A percentile compares a stretch with the other conserved stretches of the same genome.
Evolutionary conservation across 257 asterid species (phyloP).

Genomic region (Linaria vulgaris): DNA sequence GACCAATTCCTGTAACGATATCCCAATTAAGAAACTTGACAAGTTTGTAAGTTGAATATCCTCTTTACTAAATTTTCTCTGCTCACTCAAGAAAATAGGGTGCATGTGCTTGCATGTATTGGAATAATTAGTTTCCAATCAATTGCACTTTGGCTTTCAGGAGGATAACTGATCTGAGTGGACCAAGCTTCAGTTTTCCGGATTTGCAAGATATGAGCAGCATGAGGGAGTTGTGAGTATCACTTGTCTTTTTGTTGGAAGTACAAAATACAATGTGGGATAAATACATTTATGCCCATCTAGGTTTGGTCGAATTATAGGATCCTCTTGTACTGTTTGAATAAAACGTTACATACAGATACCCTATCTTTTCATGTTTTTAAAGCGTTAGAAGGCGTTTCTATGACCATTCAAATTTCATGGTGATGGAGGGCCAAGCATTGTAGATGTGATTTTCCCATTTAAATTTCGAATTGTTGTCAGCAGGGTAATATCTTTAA

Average conservation of each 20-base stretch:
- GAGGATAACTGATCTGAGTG: conserved; percentile 69
- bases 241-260: conserved; percentile 12
- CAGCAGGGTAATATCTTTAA: conserved; percentile 16
- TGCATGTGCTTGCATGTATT: conserved; percentile 5
- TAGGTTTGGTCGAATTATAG: too few relatives aligned
- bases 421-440: too few relatives aligned
- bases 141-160: conserved; percentile 36
- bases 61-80: not conserved
- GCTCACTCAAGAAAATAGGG: not conserved
- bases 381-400: too few relatives aligned
- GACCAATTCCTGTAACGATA: conserved; percentile 65
- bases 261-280: too few relatives aligned
- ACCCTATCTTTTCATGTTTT: too few relatives aligned
- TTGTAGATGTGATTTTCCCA: too few relatives aligned
- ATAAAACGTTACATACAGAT: too few relatives aligned
- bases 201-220: conserved; percentile 35
- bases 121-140: not conserved
- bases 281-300: too few relatives aligned
- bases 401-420: too few relatives aligned
- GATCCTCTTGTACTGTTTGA: too few relatives aligned
- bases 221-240: conserved; percentile 51
- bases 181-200: conserved; percentile 54
- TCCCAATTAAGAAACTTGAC: conserved; percentile 48
- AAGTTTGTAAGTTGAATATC: conserved; percentile 47
- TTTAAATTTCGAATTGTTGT: too few relatives aligned